Base-by-base conservation (phyloP, 2,329 filamentous ascomycete species). In the Alternaria incomplexa region DNA sequence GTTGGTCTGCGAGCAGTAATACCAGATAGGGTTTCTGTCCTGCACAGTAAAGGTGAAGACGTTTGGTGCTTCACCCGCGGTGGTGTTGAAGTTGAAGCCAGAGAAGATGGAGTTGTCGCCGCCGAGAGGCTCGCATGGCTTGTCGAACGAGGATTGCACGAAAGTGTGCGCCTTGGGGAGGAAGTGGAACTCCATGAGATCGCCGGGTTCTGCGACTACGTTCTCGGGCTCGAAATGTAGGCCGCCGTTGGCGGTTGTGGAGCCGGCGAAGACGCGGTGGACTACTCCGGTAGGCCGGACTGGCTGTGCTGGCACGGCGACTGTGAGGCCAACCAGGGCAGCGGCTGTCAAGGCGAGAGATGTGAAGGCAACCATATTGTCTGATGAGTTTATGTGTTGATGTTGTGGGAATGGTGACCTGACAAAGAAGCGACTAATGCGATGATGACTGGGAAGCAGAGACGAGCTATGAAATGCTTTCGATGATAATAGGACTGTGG, bases 121-220 rank as follows among this genome's bases (percentile, higher is more conserved):
- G 81, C 69, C 64, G 68, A 90, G 85, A 55, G 90, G 90, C 50
- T 84, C 79, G 82, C 91, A 93, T 7, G 90, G 90, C 63, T 84
- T 80, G 71, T 90, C 88, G 74, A 93, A 94, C 72, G 84, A 88
- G 50, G 91, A 92, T 83, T 93, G 90, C 6, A 88, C 90, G 61
- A 93, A 86, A 53, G 91, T 92, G 85, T 94, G 92, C 83, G 93
- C 93, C 48, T 80, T 77, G 2, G 82, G 79, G 17, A 80, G 79
- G 73, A 85, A 86, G 66, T 84, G 81, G 75, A 85, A 85, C 64
- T 84, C 81, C 56, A 87, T 76, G 13, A 73, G 28, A 65, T 77
- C 75, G 15, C 75, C 76, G 9, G 71, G 61, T 13, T 72, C 66
- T 57, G 75, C 76, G 17, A 75, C 71, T 28, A 78, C 67, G 57